Evolutionary conservation across 2,329 filamentous ascomycete species (phyloP).

Genomic region (Ophiocordyceps robertsii): DNA sequence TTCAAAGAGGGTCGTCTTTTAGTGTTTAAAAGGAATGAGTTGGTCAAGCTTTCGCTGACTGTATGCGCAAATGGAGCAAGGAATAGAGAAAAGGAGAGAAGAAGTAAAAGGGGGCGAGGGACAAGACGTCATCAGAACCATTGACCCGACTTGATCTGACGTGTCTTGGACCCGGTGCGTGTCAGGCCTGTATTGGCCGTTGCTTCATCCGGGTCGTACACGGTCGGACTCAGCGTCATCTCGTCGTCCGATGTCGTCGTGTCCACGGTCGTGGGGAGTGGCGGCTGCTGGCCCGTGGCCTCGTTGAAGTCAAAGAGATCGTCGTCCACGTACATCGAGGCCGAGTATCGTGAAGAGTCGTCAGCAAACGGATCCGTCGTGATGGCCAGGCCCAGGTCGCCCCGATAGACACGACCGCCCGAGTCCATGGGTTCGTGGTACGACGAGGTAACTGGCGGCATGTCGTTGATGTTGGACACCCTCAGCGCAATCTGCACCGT

Average conservation of each 20-base stretch:
- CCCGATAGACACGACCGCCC: neutral
- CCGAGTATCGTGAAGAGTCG: neutral
- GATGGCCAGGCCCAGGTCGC: neutral
- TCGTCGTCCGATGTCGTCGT: constrained; percentile 9
- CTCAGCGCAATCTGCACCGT: constrained; percentile 61
- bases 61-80: too few relatives aligned
- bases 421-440: neutral
- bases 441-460: constrained; percentile 18
- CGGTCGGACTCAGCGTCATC: constrained; percentile 33
- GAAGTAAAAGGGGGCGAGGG: too few relatives aligned
- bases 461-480: constrained; percentile 45
- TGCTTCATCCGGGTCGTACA: constrained; percentile 29
- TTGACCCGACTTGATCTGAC: too few relatives aligned
- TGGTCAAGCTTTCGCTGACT: too few relatives aligned
- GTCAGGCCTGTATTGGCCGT: too few relatives aligned
- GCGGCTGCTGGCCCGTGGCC: neutral
- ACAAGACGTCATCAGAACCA: too few relatives aligned
- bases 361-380: neutral
- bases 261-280: too few relatives aligned
- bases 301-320: neutral
- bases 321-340: neutral
- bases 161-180: too few relatives aligned
- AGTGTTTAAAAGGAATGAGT: too few relatives aligned
- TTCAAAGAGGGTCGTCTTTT: too few relatives aligned
- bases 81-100: too few relatives aligned